phyloP scores from a whole-genome alignment of 2,329 filamentous ascomycete species.

The Xylariaceae sp. region DNA sequence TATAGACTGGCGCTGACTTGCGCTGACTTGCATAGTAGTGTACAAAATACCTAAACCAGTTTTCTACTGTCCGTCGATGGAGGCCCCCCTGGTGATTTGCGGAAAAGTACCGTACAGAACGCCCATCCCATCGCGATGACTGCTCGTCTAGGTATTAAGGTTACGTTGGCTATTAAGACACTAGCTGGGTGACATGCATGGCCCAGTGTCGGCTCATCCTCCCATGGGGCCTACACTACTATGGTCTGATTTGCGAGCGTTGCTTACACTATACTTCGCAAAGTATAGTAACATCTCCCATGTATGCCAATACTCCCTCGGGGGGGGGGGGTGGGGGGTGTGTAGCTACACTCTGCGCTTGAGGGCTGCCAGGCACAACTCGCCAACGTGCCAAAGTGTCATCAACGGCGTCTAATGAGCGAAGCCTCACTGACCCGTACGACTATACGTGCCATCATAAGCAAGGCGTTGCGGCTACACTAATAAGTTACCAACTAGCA shows the following conservation, averaged over 20 bases:
- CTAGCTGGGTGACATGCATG: slow-evolving; percentile 26
- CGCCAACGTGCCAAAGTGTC: slow-evolving; percentile 21
- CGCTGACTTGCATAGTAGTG: no score
- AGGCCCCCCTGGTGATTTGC: slow-evolving; percentile 12
- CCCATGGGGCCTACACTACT: slow-evolving; percentile 24
- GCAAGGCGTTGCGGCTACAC: slow-evolving; percentile 17
- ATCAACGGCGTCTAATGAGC: slow-evolving; percentile 18
- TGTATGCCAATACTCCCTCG: background rate
- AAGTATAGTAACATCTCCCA: background rate
- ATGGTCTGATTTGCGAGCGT: slow-evolving; percentile 21
- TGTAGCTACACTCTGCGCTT: slow-evolving; percentile 10
- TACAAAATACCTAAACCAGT: no score
- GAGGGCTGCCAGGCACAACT: slow-evolving; percentile 21
- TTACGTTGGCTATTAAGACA: slow-evolving; percentile 10
- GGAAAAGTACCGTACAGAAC: slow-evolving; percentile 25
- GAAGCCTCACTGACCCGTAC: slow-evolving; percentile 14
- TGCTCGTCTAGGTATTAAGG: slow-evolving; percentile 12
- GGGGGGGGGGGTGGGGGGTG: no score
- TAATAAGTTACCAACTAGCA: no score
- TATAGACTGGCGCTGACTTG: no score
- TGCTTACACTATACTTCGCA: no score
- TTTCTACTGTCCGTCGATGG: no score
- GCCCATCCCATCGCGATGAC: slow-evolving; percentile 16
- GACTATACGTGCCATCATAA: slow-evolving; percentile 20
- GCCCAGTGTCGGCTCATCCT: slow-evolving; percentile 32